phyloP scores from a whole-genome alignment of 2,329 filamentous ascomycete genomes.

The Diaporthe helianthi region DNA sequence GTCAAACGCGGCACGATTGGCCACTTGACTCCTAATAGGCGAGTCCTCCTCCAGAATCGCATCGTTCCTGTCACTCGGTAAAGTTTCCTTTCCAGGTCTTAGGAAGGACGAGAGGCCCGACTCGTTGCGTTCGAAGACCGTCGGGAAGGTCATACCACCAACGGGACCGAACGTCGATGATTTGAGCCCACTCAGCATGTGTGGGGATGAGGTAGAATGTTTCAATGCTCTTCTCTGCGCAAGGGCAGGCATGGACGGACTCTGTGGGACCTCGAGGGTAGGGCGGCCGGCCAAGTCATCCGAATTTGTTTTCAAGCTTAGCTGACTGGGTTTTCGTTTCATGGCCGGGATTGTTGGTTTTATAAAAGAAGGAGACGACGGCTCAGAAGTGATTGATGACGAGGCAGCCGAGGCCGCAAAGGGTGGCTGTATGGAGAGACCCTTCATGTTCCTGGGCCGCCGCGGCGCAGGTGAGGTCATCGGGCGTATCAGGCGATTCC shows the following conservation, averaged over 20 bases:
- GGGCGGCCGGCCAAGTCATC: constrained; percentile 60
- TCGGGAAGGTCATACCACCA: constrained; percentile 70
- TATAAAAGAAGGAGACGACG: constrained; percentile 78
- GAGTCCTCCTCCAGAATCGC: constrained; percentile 63
- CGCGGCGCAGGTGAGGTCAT: constrained; percentile 74
- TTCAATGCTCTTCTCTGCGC: constrained; percentile 69
- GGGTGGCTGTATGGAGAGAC: constrained; percentile 77
- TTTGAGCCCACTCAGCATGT: constrained; percentile 67
- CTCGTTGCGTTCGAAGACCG: constrained; percentile 65
- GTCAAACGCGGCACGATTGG: constrained; percentile 64
- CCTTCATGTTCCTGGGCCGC: constrained; percentile 83
- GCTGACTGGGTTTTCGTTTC: constrained; percentile 77
- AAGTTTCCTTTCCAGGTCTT: constrained; percentile 55
- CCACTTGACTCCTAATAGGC: constrained; percentile 66
- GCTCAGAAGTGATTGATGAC: constrained; percentile 65
- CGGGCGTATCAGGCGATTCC: constrained; percentile 55
- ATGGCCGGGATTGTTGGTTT: constrained; percentile 76
- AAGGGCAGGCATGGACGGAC: constrained; percentile 64
- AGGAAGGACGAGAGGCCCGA: constrained; percentile 65
- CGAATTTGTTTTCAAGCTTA: constrained; percentile 77
- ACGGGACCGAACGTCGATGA: constrained; percentile 66
- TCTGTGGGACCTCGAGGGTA: constrained; percentile 61
- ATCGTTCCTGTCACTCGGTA: constrained; percentile 45
- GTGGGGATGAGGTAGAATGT: constrained; percentile 71
- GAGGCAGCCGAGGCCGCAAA: constrained; percentile 55